Evolutionary conservation across 345 rosid genomes (phyloP), one percentile per base, ranked within the genome.

Genomic region (Salix suchowensis): DNA sequence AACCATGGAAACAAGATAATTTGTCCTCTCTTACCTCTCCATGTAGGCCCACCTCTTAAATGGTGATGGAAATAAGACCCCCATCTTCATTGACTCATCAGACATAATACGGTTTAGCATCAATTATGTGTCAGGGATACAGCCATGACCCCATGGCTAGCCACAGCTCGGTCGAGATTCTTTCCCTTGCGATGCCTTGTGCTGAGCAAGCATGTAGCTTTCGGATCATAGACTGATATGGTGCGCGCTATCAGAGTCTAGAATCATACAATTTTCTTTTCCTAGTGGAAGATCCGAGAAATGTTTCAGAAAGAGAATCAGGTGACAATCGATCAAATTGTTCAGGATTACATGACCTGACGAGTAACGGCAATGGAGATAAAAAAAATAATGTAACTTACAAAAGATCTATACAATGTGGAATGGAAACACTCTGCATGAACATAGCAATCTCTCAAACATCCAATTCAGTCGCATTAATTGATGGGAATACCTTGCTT

Each of bases 401-500:
- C 37, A 36, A 36, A 36, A 36, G 6, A 36, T 66, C 46, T 19
- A 39, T 42, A 40, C 71, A 65, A 65, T 65, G 39, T 65, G 39
- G 18, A 65, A 23, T 28, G 18, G n/a, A 23, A 44, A 40, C 26
- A 13, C 9, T 68, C 30, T 37, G 46, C 36, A 7, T 18, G 21
- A 36, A 15, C 42, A 66, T 36, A 19, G 40, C 46, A 30, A 21
- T 78, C 39, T 61, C 65, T 76, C 71, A 83, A 24, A 50, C 88
- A 44, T 52, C 76, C 46, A 67, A 24, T 48, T 76, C 79, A 50
- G 64, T 42, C 37, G 48, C 46, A 68, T 26, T 54, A 36, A 32
- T 32, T 50, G 80, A 42, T 13, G 90, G 88, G 66, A 87, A 87
- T 74, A 87, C 82, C 44, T 83, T 90, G 52, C 82, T 54, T 64